Percentiles rank a stretch among this genome's conserved stretches.
phyloP scores from a whole-genome alignment of 306 rosid genomes.

The Aeschynomene evenia region DNA sequence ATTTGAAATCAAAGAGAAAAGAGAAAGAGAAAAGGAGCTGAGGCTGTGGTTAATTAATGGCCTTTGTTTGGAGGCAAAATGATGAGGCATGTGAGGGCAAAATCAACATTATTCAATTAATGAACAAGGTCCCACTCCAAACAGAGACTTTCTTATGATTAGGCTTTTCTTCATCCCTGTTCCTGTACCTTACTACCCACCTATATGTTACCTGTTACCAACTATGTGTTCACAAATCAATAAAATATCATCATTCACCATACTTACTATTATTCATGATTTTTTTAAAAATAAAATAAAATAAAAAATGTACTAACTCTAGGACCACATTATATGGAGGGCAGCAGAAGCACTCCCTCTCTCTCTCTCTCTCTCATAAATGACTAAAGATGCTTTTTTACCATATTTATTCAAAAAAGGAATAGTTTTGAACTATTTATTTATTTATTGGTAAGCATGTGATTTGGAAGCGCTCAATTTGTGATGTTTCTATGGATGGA shows the following conservation, averaged over 20 bases:
- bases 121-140: constrained; percentile 36
- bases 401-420: too few species aligned
- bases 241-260: too few species aligned
- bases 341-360: too few species aligned
- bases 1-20: not conserved
- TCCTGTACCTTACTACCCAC: not conserved
- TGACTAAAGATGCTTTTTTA: not conserved
- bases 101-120: constrained; percentile 30
- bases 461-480: not conserved
- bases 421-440: too few species aligned
- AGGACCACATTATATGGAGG: not conserved
- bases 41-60: constrained; percentile 47
- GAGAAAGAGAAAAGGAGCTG: constrained; percentile 13
- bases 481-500: not conserved
- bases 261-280: not conserved
- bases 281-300: too few species aligned
- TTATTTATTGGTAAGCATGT: not conserved
- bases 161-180: not conserved
- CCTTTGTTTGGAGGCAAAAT: constrained; percentile 62
- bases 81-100: constrained; percentile 57
- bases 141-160: not conserved
- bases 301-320: not conserved
- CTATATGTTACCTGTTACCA: not conserved
- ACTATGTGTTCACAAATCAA: not conserved
- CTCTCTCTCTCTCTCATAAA: not conserved